These are phyloP conservation scores for sweet orange (Citrus sinensis) DNA, from an alignment of 345 rosid genomes.

Conservation along the genomic window DVS_A1.0 CM039167.1:19594001-19594500, in stretches of 20 bases:
- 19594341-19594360: neutral
- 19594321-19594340: neutral
- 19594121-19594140: no score
- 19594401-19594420: constrained; percentile 38
- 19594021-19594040: neutral
- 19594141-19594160: neutral
- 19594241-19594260: no score
- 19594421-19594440: constrained; percentile 63
- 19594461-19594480: constrained; percentile 79
- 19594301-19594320: neutral
- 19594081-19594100: neutral
- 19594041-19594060: neutral
- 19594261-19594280: no score
- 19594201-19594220: neutral
- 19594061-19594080: neutral
- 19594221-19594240: neutral
- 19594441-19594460: constrained; percentile 94
- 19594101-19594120: neutral
- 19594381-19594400: constrained; percentile 42
- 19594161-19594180: neutral
- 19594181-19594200: neutral
- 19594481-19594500: constrained; percentile 36
- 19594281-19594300: neutral
- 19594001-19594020: neutral
- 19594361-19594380: constrained; percentile 16